These are phyloP conservation scores for Rhizopogon roseolus DNA, from an alignment of 768 basidiomycete genomes.

Conservation along the genomic window DNA sequence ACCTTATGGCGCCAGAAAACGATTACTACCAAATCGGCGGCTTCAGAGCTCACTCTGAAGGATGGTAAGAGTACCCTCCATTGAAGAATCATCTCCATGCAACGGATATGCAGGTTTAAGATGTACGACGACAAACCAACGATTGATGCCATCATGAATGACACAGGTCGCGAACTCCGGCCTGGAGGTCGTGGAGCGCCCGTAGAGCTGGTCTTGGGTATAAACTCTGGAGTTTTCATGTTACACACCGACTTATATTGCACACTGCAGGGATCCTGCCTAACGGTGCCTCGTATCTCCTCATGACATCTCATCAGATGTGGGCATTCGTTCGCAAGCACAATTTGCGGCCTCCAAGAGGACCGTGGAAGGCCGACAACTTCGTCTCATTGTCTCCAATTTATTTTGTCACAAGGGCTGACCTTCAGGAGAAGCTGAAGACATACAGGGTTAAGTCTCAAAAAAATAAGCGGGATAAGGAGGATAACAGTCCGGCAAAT, in stretches of 20 bases:
- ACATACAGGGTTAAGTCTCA: slow-evolving; percentile 35
- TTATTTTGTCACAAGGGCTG: slow-evolving; percentile 26
- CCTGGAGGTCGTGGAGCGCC: slow-evolving; percentile 18
- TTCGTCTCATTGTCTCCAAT: slow-evolving; percentile 49
- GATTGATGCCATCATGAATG: slow-evolving; percentile 22
- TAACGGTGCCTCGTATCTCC: slow-evolving; percentile 40
- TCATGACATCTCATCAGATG: slow-evolving; percentile 33
- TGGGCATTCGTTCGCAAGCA: slow-evolving; percentile 15
- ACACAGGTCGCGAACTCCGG: slow-evolving; percentile 25
- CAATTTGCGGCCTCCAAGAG: slow-evolving; percentile 10
- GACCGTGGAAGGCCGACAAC: slow-evolving; percentile 12
- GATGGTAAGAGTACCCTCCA: slow-evolving; percentile 12
- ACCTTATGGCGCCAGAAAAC: not conserved
- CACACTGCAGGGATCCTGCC: slow-evolving; percentile 35
- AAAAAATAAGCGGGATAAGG: slow-evolving; percentile 17
- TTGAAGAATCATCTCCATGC: not conserved
- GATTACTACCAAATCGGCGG: slow-evolving; percentile 26
- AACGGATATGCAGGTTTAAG: slow-evolving; percentile 18
- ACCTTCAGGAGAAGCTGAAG: slow-evolving; percentile 34
- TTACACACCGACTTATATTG: not conserved
- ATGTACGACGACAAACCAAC: slow-evolving; percentile 31
- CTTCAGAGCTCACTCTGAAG: slow-evolving; percentile 22
- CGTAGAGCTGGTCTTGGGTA: slow-evolving; percentile 43
- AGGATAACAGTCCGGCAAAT: slow-evolving; percentile 42
- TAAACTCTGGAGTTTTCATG: not conserved